A percentile compares a stretch with the other conserved stretches of the same genome.
Conservation (phyloP, 306 rosid species). For the Gleditsia sinensis region DNA sequence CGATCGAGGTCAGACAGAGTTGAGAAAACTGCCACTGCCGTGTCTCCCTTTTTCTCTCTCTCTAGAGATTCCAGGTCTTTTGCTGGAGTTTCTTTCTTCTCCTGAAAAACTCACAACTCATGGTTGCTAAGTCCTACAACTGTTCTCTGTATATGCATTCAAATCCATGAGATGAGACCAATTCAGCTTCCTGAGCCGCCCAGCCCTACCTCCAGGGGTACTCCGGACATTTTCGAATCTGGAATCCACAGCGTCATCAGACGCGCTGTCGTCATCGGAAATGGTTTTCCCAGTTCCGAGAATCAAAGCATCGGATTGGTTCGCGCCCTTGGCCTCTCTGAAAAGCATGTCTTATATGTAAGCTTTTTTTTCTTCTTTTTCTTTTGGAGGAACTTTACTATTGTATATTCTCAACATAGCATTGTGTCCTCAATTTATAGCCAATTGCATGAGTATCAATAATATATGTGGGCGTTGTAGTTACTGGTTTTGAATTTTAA, state of each 20-base stretch:
- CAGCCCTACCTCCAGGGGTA: constrained; percentile 60
- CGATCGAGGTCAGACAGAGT: neutral
- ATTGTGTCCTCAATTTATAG: neutral
- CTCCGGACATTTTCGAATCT: constrained; percentile 84
- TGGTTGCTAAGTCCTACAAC: neutral
- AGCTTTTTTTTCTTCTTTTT: neutral
- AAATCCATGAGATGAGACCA: constrained; percentile 57
- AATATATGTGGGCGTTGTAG: neutral
- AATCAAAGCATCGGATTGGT: constrained; percentile 89
- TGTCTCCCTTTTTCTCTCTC: constrained; percentile 3
- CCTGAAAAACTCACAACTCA: neutral
- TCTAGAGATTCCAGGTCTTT: neutral
- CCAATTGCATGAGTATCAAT: neutral
- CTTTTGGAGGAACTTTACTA: neutral
- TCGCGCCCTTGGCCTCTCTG: constrained; percentile 86
- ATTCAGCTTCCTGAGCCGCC: constrained; percentile 84
- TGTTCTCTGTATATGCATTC: neutral
- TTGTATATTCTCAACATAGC: neutral
- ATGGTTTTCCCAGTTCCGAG: constrained; percentile 72
- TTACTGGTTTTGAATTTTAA: constrained; percentile 11
- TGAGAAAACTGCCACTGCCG: constrained; percentile 8
- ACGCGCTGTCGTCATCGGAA: constrained; percentile 88
- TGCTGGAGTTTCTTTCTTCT: neutral
- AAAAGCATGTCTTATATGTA: constrained; percentile 71
- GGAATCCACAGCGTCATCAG: constrained; percentile 73